phyloP scores from a whole-genome alignment of 2,329 filamentous ascomycete genomes.

The Penicillium corylophilum region DNA sequence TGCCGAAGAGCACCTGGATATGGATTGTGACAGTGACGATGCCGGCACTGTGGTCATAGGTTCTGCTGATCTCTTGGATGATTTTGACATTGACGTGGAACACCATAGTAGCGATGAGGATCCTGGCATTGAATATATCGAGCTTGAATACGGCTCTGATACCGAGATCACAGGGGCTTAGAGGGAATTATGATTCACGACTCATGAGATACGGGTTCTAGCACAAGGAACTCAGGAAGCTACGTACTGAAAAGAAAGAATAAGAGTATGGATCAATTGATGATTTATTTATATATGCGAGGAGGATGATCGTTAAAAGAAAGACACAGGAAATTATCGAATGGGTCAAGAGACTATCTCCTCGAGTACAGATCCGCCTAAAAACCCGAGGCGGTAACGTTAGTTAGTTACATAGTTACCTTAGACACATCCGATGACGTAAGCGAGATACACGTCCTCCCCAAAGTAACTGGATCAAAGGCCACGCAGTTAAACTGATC shows the following conservation, averaged over 20 bases:
- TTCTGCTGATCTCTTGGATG: slow-evolving; percentile 3
- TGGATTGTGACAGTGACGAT: slow-evolving; percentile 23
- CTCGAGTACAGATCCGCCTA: no score
- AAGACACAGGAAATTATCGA: no score
- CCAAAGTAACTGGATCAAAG: background rate
- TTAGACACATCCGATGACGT: background rate
- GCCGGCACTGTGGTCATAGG: slow-evolving; percentile 19
- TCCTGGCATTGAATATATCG: slow-evolving; percentile 4
- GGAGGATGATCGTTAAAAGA: no score
- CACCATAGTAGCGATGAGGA: slow-evolving; percentile 1
- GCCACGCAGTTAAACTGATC: slow-evolving; percentile 2
- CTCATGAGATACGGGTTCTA: background rate
- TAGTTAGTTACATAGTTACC: no score
- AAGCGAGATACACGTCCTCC: slow-evolving; percentile 2
- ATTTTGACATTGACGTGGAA: slow-evolving; percentile 15
- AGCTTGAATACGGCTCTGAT: background rate
- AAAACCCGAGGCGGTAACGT: no score
- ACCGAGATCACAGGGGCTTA: background rate
- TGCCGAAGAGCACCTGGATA: slow-evolving; percentile 14
- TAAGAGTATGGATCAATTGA: no score
- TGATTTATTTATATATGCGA: no score
- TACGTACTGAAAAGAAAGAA: no score
- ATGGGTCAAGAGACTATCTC: no score
- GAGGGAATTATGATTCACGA: background rate
- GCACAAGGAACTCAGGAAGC: background rate